phyloP scores from a whole-genome alignment of 148 eudicot genomes.

The Rhododendron simsii region DNA sequence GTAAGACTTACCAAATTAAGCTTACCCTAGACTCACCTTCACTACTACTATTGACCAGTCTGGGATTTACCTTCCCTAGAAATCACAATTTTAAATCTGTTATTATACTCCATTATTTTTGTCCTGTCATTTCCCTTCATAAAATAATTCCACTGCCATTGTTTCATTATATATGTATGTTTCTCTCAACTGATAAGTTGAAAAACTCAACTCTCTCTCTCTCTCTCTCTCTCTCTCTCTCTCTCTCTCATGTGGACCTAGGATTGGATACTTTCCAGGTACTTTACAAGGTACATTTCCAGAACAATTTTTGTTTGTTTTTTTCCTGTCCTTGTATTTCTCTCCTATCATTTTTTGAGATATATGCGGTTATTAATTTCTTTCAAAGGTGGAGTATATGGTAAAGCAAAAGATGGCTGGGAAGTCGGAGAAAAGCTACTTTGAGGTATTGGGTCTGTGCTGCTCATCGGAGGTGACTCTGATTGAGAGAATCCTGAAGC shows the following conservation, averaged over 20 bases:
- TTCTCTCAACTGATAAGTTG: background rate
- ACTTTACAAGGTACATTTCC: too few species aligned
- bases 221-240: too few species aligned
- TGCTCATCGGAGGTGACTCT: conserved; percentile 44
- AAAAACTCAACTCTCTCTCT: too few species aligned
- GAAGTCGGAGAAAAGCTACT: conserved; percentile 37
- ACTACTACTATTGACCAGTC: background rate
- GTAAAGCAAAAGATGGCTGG: background rate
- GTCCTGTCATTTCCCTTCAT: background rate
- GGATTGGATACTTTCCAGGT: too few species aligned
- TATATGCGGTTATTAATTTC: background rate
- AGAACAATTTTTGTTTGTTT: too few species aligned
- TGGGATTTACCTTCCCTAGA: background rate
- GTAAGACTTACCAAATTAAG: background rate
- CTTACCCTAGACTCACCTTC: background rate
- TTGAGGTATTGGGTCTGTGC: conserved; percentile 44
- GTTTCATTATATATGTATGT: background rate
- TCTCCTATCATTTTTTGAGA: background rate
- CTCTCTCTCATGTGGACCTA: too few species aligned
- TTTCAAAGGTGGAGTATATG: background rate
- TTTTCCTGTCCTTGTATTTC: background rate
- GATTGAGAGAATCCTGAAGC: conserved; percentile 26
- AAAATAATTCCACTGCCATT: background rate
- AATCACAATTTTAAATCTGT: background rate
- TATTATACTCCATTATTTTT: too few species aligned